A percentile compares a stretch with the other conserved stretches of the same genome.
Conservation (phyloP, 1,284 basidiomycete genomes). For the Pseudozyma hubeiensis region DNA sequence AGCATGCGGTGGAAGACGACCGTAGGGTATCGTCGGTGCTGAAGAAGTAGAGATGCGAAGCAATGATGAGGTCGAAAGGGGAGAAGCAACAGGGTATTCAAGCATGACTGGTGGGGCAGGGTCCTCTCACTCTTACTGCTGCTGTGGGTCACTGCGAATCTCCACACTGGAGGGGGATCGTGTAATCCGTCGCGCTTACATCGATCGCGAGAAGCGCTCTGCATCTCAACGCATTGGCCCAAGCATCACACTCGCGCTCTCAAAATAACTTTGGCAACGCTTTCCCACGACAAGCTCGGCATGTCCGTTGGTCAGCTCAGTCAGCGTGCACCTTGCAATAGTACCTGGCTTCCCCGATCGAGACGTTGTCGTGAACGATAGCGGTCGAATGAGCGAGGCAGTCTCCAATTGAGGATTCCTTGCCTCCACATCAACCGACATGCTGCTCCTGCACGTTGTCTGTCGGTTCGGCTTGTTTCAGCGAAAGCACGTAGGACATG, state of each 20-base stretch:
- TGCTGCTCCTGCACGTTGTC: background rate
- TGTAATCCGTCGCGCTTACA: constrained; percentile 24
- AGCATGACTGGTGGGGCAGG: no score
- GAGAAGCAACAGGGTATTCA: background rate
- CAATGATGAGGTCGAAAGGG: background rate
- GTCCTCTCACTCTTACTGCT: background rate
- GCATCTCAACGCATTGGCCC: background rate
- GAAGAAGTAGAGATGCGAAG: background rate
- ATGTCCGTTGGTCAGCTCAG: background rate
- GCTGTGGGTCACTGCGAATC: background rate
- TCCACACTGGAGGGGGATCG: constrained; percentile 9
- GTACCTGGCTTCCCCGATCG: background rate
- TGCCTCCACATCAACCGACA: background rate
- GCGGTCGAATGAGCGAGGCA: background rate
- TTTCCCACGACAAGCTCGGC: background rate
- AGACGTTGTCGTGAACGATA: background rate
- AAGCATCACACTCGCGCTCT: background rate
- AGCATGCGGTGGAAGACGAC: constrained; percentile 25
- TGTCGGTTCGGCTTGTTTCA: background rate
- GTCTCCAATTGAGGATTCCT: background rate
- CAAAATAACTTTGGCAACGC: background rate
- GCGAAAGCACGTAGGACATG: background rate
- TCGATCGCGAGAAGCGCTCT: constrained; percentile 24
- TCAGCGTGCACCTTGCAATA: background rate
- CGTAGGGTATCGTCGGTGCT: constrained; percentile 3